Base-by-base conservation (phyloP, 768 basidiomycete species). In the Jaapia argillacea region DNA sequence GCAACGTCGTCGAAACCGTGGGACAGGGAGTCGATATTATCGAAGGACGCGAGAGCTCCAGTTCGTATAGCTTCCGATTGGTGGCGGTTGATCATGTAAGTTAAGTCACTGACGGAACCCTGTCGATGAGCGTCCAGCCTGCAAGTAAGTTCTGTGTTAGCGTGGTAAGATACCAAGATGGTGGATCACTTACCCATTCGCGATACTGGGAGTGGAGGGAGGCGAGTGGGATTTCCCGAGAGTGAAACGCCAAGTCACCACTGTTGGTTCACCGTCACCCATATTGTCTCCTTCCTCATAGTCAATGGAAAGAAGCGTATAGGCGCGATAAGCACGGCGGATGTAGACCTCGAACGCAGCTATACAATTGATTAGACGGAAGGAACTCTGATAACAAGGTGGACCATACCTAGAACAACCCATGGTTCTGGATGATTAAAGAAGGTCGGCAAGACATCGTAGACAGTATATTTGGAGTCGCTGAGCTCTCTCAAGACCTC, bases 311-410 rank as follows among this genome's bases (percentile, higher is more conserved):
- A 96, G 70, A 35, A 98, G 63, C 18, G 79, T 82, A 65, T 99
- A 99, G 3, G 90, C 94, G 49, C 85, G 82, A 66, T 99, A 99
- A 5, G 90, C 91, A 50, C 94, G 88, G 43, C 94, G 82, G 47
- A 97, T 75, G 57, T 98, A 99, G 21, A 94, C 91, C 62, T 98
- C 94, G 40, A 96, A 80, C 6, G 94, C 85, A 62, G 94, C 93
- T 89, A 48, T 5, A n/a, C n/a, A n/a, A n/a, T 5, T n/a, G 1
- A 44, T 42, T n/a, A 41, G 40, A 28, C 21, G 36, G 36, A 26
- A 39, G 18, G 14, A 14, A 21, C 21, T 6, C 5, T 13, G 10
- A 2, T 5, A 18, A 6, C 24, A 22, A 20, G 14, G n/a, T n/a
- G n/a, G n/a, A n/a, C 61, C 79, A 43, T 46, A 86, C 88, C 85